Conservation (phyloP, 352 stramenopile species). For the Phytophthora litchii region DNA sequence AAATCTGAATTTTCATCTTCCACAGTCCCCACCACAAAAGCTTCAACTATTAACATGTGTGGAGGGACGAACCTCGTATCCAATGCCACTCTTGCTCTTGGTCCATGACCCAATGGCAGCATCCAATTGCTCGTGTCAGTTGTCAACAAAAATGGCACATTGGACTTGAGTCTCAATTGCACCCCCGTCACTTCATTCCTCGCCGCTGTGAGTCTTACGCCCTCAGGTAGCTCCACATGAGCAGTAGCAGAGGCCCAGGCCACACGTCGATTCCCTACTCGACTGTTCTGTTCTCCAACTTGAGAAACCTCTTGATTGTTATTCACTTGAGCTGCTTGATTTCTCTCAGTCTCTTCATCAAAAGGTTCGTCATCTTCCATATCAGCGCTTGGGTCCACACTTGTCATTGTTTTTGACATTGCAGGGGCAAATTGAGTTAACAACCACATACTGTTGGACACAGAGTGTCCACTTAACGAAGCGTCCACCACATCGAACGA, state of each 20-base stretch:
- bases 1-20: slow-evolving; percentile 61
- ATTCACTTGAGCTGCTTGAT: slow-evolving; percentile 6
- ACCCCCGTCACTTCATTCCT: slow-evolving; percentile 64
- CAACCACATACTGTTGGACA: slow-evolving; percentile 44
- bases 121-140: slow-evolving; percentile 70
- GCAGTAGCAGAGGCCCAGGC: slow-evolving; percentile 40
- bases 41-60: slow-evolving; percentile 48
- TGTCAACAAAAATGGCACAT: slow-evolving; percentile 53
- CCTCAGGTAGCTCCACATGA: slow-evolving; percentile 43
- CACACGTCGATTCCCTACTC: slow-evolving; percentile 28
- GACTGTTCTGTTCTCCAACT: neutral
- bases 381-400: slow-evolving; percentile 33
- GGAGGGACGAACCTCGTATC: slow-evolving; percentile 64
- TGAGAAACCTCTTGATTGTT: slow-evolving; percentile 1
- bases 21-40: slow-evolving; percentile 64
- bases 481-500: slow-evolving; percentile 35
- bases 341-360: slow-evolving; percentile 36
- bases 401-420: slow-evolving; percentile 52
- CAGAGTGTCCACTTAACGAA: neutral
- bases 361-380: slow-evolving; percentile 51
- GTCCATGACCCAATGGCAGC: slow-evolving; percentile 56
- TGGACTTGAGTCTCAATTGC: slow-evolving; percentile 64
- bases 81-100: slow-evolving; percentile 57
- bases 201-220: slow-evolving; percentile 46
- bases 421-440: slow-evolving; percentile 54